Base-by-base conservation (phyloP, 31 red algal species). In the Endocladia muricata region DNA sequence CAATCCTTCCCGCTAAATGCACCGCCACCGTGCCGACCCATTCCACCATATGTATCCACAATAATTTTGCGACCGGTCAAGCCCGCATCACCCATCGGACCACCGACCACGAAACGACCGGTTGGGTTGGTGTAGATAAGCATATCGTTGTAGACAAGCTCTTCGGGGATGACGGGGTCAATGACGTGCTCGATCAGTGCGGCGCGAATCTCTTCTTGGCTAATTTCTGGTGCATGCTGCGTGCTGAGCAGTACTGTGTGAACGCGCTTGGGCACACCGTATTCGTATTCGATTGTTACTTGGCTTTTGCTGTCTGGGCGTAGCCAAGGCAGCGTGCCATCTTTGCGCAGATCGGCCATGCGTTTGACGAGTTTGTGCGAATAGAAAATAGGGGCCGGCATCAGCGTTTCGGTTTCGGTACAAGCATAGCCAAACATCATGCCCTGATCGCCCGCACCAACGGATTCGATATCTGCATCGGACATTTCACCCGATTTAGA, bases 391-490 rank as follows among this genome's bases (percentile, higher is more conserved):
- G 96, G 85, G 28, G 90, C 66, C 1, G 96, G 96, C 96, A 99
- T 99, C 41, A 74, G 69, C 29, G 92, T 83, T 8, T 77, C 71
- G 0, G 73, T 66, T 41, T 99, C 96, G 74, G 95, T 93, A 2
- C 92, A 95, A 23, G 96, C 96, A 68, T 99, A 99, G 0, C 96
- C 96, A 59, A 99, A 99, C 96, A 99, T 99, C 41, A 95, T 94
- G 31, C 96, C 96, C 68, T 99, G 96, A 38, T 99, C 96, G 57
- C 96, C 96, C 5, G 96, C 96, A 52, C 88, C 96, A 9, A 93
- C 69, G 34, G 95, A 88, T 34, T 93, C 85, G 9, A 19, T 9
- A 51, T 51, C 44, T n/a, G n/a, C n/a, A n/a, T n/a, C n/a, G n/a
- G n/a, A n/a, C n/a, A n/a, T n/a, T n/a, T n/a, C n/a, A n/a, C n/a